Percentiles rank a stretch among this genome's conserved stretches.
Evolutionary conservation across 2,329 filamentous ascomycete genomes (phyloP).

Genomic region (Chalaropsis thielavioides): DNA sequence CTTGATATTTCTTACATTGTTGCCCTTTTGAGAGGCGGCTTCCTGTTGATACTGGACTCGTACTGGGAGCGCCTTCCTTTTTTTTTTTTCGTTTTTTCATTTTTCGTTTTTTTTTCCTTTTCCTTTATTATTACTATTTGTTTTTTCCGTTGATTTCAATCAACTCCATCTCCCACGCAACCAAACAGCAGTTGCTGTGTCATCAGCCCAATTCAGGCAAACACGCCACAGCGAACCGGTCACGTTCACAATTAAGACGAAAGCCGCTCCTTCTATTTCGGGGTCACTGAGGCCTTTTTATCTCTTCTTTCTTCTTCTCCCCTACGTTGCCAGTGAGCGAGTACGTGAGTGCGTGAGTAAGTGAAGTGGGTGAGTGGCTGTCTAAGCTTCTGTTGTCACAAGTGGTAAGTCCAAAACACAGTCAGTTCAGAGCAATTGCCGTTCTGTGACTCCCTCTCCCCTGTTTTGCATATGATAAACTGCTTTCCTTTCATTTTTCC

Average conservation of each 20-base stretch:
- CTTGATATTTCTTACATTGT: too few relatives aligned
- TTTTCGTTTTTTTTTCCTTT: not conserved
- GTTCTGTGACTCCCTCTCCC: not conserved
- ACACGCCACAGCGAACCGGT: conserved; percentile 13
- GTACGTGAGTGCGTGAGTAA: not conserved
- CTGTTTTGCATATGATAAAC: not conserved
- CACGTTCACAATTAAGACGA: conserved; percentile 9
- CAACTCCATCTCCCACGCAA: not conserved
- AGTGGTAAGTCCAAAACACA: not conserved
- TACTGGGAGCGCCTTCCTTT: not conserved
- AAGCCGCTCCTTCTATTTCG: not conserved
- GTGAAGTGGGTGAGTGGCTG: not conserved
- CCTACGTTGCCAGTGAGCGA: not conserved
- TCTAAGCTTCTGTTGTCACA: not conserved
- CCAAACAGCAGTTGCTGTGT: not conserved
- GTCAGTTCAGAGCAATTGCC: not conserved
- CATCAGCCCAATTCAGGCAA: conserved; percentile 2
- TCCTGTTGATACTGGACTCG: not conserved
- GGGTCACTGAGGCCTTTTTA: not conserved
- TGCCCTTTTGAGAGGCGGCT: not conserved
- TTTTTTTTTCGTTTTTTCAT: conserved; percentile 6
- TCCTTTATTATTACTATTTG: too few relatives aligned
- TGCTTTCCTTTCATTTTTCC: not conserved
- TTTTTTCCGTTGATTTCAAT: not conserved
- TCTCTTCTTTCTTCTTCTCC: not conserved